A percentile compares a stretch with the other conserved stretches of the same genome.
phyloP scores from a whole-genome alignment of 169 alveolate genomes.

The Cryptosporidium ryanae region DNA sequence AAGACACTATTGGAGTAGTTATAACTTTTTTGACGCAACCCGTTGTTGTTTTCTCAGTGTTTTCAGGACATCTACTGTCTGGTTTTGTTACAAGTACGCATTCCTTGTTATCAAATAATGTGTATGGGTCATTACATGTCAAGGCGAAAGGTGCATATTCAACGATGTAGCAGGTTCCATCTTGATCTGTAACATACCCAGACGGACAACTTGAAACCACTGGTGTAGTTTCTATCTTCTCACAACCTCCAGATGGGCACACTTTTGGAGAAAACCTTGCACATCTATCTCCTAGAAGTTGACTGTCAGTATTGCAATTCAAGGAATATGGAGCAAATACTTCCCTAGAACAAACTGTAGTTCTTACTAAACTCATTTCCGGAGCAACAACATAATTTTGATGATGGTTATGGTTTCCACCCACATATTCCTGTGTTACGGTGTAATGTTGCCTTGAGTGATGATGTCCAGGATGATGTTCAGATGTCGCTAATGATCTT shows the following conservation, averaged over 20 bases:
- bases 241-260: constrained; percentile 75
- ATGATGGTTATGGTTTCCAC: constrained; percentile 14
- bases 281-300: constrained; percentile 72
- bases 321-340: constrained; percentile 72
- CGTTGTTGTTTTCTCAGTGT: constrained; percentile 70
- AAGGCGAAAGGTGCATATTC: constrained; percentile 74
- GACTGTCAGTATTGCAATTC: constrained; percentile 63
- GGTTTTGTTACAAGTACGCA: constrained; percentile 73
- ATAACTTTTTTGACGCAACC: constrained; percentile 75
- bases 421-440: not conserved
- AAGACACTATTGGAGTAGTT: constrained; percentile 73
- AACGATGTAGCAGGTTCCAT: constrained; percentile 74
- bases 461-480: constrained; percentile 53
- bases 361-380: constrained; percentile 48
- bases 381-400: constrained; percentile 12
- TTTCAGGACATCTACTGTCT: constrained; percentile 71
- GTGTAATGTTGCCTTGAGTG: constrained; percentile 2
- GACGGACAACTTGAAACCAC: constrained; percentile 73
- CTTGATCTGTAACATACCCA: constrained; percentile 71
- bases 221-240: constrained; percentile 67
- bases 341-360: constrained; percentile 73
- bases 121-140: constrained; percentile 66
- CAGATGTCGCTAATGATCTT: constrained; percentile 31
- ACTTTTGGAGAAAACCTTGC: constrained; percentile 75
- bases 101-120: constrained; percentile 68